phyloP scores from a whole-genome alignment of 2,329 filamentous ascomycete genomes.

The Diaporthe sp. region DNA sequence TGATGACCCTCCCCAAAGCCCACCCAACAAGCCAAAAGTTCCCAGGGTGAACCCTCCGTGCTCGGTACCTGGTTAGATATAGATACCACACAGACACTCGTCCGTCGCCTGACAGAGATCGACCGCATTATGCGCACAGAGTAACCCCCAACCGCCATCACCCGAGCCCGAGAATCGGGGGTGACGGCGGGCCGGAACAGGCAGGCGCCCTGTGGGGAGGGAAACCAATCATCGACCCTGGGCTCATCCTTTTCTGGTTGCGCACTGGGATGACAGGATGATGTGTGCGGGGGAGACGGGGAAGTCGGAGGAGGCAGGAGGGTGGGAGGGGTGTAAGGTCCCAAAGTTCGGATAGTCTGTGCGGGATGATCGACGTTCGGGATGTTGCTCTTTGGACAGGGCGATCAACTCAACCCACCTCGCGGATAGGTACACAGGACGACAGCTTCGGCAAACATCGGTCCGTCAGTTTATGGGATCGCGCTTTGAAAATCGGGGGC shows the following conservation, averaged over 20 bases:
- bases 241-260: not conserved
- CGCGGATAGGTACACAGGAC: not conserved
- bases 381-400: not conserved
- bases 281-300: not conserved
- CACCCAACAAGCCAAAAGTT: not conserved
- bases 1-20: not conserved
- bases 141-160: no score
- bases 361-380: slow-evolving; percentile 26
- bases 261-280: not conserved
- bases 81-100: no score
- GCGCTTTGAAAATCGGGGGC: not conserved
- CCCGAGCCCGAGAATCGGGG: not conserved
- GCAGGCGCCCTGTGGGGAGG: not conserved
- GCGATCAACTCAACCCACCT: not conserved
- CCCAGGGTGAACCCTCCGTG: no score
- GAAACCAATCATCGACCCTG: not conserved
- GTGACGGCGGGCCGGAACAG: not conserved
- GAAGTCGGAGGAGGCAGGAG: not conserved
- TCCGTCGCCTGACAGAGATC: no score
- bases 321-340: not conserved
- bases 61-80: no score
- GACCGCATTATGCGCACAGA: no score
- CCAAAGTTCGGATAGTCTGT: not conserved
- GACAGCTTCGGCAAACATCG: not conserved
- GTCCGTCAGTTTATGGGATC: not conserved